Base-by-base conservation (phyloP, 805 yeast species). In the Torulaspora indica region DNA sequence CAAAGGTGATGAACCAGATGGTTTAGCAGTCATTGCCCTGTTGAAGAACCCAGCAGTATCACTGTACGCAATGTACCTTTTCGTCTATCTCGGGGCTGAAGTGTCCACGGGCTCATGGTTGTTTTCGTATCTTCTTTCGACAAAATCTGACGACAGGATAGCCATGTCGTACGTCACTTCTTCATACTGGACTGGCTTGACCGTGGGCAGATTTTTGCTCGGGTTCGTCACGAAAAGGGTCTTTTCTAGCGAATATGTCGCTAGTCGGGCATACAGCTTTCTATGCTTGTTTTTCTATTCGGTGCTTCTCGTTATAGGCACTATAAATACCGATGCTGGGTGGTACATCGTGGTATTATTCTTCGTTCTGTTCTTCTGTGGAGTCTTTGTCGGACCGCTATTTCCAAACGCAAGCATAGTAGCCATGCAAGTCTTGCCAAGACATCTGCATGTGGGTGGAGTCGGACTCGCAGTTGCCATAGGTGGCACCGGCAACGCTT, bases 401-500 rank as follows among this genome's bases (percentile, higher is more conserved):
- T 84, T 81, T 62, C 89, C 95, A 1, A 80, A 90, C 5, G 77
- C 85, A 0, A 78, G 84, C 40, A 76, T 83, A 10, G 75, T 82
- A 8, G 73, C 87, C 1, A 63, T 84, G 36, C 77, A 79, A 43
- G 67, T 79, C 2, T 60, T 87, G 34, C 95, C 95, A 0, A 63
- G 67, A 22, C 72, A 70, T 32, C 65, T 75, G 41, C 84, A 83
- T 42, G 76, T 84, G 8, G 64, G 78, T 13, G 90, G 88, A 1
- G 73, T 87, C 7, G 90, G 95, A 0, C 70, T 84, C 42, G 77
- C 83, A 15, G 80, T 89, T 44, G 89, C 93, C 0, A 59, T 85
- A 47, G 95, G 95, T 5, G 90, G 93, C 3, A 78, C 82, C 12
- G 95, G 95, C 1, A 85, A 84, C n/a, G 91, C 95, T 0, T 72